phyloP scores from a whole-genome alignment of 352 stramenopile species.

The Pythium aphanidermatum region DNA sequence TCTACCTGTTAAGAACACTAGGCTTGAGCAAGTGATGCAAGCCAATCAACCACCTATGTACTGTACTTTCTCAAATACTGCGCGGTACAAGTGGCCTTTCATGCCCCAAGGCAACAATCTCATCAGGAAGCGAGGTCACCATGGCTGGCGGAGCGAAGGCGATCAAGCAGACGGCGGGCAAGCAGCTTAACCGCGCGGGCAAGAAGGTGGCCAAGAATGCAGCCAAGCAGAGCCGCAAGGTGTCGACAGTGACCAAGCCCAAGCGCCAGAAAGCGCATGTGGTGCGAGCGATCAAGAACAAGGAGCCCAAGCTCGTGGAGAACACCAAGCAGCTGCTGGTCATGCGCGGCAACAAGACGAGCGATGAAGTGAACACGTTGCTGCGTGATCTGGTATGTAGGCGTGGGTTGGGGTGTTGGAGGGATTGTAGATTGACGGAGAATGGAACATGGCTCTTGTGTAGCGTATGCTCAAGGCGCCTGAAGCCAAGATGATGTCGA shows the following conservation, averaged over 20 bases:
- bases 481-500: slow-evolving; percentile 84
- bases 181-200: slow-evolving; percentile 57
- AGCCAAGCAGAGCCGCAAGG: slow-evolving; percentile 69
- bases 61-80: slow-evolving; percentile 10
- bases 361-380: slow-evolving; percentile 71
- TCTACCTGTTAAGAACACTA: slow-evolving; percentile 15
- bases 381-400: slow-evolving; percentile 68
- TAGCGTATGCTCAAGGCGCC: slow-evolving; percentile 86
- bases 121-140: slow-evolving; percentile 4
- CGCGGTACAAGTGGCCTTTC: slow-evolving; percentile 19
- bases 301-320: slow-evolving; percentile 89
- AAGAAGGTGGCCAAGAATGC: slow-evolving; percentile 66
- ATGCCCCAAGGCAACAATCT: slow-evolving; percentile 17
- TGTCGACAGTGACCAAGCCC: slow-evolving; percentile 57
- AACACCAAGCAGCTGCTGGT: slow-evolving; percentile 90
- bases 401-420: background rate
- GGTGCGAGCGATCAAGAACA: slow-evolving; percentile 78
- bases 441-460: background rate
- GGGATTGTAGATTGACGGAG: background rate
- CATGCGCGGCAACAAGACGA: slow-evolving; percentile 88
- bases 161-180: slow-evolving; percentile 61
- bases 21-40: slow-evolving; percentile 17
- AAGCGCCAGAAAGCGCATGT: slow-evolving; percentile 82
- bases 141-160: slow-evolving; percentile 64
- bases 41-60: slow-evolving; percentile 22